These are phyloP conservation scores for Noccaea caerulescens DNA, from an alignment of 345 rosid genomes.

Conservation along the genomic window DNA sequence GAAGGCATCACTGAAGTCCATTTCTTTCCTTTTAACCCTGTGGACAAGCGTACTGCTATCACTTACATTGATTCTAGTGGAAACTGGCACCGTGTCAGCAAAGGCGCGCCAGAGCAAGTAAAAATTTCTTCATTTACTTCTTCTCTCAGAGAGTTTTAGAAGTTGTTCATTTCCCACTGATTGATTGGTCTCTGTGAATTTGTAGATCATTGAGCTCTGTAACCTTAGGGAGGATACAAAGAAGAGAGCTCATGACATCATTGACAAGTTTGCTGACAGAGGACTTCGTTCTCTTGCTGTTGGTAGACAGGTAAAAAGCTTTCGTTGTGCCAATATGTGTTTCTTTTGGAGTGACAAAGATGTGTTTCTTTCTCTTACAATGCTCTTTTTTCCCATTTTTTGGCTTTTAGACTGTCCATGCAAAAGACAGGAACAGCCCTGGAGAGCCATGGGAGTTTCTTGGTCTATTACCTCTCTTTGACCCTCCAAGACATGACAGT, in stretches of 20 bases:
- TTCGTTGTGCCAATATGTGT: neutral
- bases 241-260: constrained; percentile 74
- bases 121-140: constrained; percentile 1
- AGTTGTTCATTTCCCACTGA: neutral
- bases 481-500: constrained; percentile 97
- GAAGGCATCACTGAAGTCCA: constrained; percentile 74
- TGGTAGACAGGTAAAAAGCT: constrained; percentile 60
- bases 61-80: constrained; percentile 70
- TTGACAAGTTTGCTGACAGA: constrained; percentile 86
- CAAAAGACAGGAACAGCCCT: constrained; percentile 65
- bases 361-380: constrained; percentile 21
- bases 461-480: constrained; percentile 89
- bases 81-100: constrained; percentile 78
- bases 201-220: constrained; percentile 73
- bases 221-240: constrained; percentile 62
- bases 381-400: neutral
- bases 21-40: constrained; percentile 87
- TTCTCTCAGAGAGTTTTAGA: neutral
- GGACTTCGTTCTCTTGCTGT: constrained; percentile 84
- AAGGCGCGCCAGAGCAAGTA: constrained; percentile 92
- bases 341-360: neutral
- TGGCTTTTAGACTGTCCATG: constrained; percentile 58
- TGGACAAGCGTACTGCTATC: constrained; percentile 86
- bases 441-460: constrained; percentile 88
- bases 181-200: neutral